phyloP scores from a whole-genome alignment of 768 basidiomycete species.

The Porphyrellus cyaneotinctus region DNA sequence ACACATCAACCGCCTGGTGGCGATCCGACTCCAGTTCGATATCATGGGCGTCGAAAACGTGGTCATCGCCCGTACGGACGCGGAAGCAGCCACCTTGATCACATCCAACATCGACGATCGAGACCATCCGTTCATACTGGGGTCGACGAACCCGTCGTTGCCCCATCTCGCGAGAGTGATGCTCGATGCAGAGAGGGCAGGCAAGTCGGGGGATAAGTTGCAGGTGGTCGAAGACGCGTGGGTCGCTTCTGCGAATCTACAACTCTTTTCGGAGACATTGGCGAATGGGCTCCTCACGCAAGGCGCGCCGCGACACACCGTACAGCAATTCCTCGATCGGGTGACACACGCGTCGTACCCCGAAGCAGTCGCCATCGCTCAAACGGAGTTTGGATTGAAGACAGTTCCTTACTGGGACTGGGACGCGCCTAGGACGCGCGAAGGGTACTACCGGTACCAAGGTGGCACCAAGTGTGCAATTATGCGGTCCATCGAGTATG shows the following conservation, averaged over 20 bases:
- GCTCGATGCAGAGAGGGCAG: constrained; percentile 77
- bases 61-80: constrained; percentile 90
- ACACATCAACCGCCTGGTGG: constrained; percentile 97
- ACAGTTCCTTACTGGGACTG: constrained; percentile 87
- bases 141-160: constrained; percentile 72
- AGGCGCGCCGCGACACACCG: constrained; percentile 42
- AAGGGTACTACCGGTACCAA: constrained; percentile 96
- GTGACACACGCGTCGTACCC: constrained; percentile 66
- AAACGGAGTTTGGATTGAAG: constrained; percentile 71
- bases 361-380: constrained; percentile 69
- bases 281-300: constrained; percentile 63
- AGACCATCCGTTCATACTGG: constrained; percentile 97
- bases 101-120: constrained; percentile 94
- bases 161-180: constrained; percentile 74
- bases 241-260: constrained; percentile 72
- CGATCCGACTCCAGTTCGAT: constrained; percentile 95
- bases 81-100: constrained; percentile 96
- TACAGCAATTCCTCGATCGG: constrained; percentile 61
- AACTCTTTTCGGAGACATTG: constrained; percentile 72
- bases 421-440: constrained; percentile 90
- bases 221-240: constrained; percentile 89
- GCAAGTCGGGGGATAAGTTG: constrained; percentile 73
- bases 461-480: constrained; percentile 95
- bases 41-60: constrained; percentile 98
- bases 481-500: constrained; percentile 87